Evolutionary conservation across 2,329 filamentous ascomycete species (phyloP), one percentile per base, ranked within the genome.

Genomic region (Pseudogymnoascus sp.): DNA sequence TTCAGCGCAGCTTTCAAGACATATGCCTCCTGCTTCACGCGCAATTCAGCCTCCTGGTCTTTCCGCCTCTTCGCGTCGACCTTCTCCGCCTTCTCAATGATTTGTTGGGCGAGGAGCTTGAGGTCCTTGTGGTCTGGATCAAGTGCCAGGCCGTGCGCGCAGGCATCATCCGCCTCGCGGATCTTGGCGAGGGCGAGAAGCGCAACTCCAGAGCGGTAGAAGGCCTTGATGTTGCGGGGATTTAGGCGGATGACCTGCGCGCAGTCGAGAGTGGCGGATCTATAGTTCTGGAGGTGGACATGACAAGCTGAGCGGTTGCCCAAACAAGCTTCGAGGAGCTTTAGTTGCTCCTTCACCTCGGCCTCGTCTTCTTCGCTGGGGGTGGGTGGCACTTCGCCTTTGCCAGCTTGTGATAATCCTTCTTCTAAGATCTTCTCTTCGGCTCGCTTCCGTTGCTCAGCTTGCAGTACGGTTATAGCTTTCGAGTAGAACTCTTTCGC

Each of bases 401-500:
- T 70, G 21, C 82, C 77, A 64, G 74, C 71, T 38, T 73, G 39
- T 52, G 21, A 19, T 13, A 23, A 5, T 8, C 28, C 52, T 35
- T 37, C 28, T 15, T 23, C 19, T 12, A 57, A 18, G n/a, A 23
- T 66, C 64, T 37, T 66, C 65, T 9, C 63, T 60, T 74, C 69
- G 60, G 75, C 74, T 23, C 82, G 76, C 64, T 80, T 80, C 60
- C 74, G 72, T 69, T 89, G 82, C 72, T 88, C 86, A 5, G 76
- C 76, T 9, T 80, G 78, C 15, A 96, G 74, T 5, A 95, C 82
- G 9, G 82, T 76, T 58, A 96, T 79, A n/a, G 86, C 92, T 75
- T 95, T 94, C 28, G 81, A 83, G 72, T 99, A 99, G 72, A 92
- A 96, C 72, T 96, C 91, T 70, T 88, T 86, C 3, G 92, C 94